Evolutionary conservation across 371 early-diverging fungal genomes (phyloP), one percentile per base, ranked within the genome.

Genomic region (Rhizopus arrhizus): DNA sequence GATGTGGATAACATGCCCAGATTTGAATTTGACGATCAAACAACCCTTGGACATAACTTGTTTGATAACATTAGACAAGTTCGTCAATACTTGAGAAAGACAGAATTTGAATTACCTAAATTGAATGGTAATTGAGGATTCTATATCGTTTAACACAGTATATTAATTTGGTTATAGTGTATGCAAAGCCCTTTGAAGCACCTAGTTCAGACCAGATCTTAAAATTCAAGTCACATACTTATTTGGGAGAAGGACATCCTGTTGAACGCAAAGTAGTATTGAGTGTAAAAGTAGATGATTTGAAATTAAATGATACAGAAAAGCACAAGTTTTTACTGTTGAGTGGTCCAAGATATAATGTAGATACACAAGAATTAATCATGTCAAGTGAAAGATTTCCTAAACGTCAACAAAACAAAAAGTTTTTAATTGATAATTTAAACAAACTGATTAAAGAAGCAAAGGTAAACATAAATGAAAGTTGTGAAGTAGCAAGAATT

Each of bases 361-460:
- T 86, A 9, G 70, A 81, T 45, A 75, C 76, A 13, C 73, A 74
- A 5, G 73, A 77, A 60, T 60, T 86, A 58, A 78, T 79, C 62
- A 74, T 89, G 65, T 83, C 87, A 28, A 79, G 84, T 36, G 87
- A 88, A 45, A 79, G 77, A 66, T 87, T 85, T 54, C 80, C 81
- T 60, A 74, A 84, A 34, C 76, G 77, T n/a, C 82, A 82, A 15
- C 88, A 89, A 61, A 89, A 89, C 75, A 85, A 86, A 65, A 82
- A 81, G 59, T 86, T 79, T 66, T 65, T 86, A 61, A 69, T 77
- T n/a, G 89, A 89, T 59, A 68, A 74, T 29, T 69, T 89, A 47
- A 75, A 84, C 52, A 71, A 70, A 52, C 59, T 89, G 35, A 66
- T 89, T 34, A 62, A 68, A 28, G 85, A 87, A 56, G 73, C 86